Base-by-base conservation (phyloP, 495 filamentous ascomycete genomes). In the Aspergillus biplanus region DNA sequence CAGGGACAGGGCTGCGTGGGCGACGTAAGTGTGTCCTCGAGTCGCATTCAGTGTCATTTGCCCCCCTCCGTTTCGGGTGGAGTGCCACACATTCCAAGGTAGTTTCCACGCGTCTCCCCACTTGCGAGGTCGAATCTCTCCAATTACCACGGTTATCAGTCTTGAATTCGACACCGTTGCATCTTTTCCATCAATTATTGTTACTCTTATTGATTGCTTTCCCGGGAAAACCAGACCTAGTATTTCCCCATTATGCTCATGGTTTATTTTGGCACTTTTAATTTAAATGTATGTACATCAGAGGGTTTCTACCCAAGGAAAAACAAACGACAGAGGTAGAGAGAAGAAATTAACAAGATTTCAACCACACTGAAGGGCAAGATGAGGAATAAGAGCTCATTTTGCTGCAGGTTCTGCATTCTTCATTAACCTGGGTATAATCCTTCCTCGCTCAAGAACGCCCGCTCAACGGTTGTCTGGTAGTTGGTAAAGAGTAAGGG, bases 361-460 rank as follows among this genome's bases (percentile, higher is more conserved):
- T 27, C 21, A 27, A 27, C 21, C 21, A 27, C 21, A 27, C 21
- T 27, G 21, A 27, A 27, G 21, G 21, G 8, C n/a, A 50, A 16
- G 46, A 49, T 16, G 21, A 31, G 47, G 8, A 50, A 50, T 16
- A 5, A 8, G 9, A 31, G n/a, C 21, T 8, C 16, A 50, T 50
- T 9, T 50, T 44, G 47, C 47, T 21, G 21, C 15, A 21, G 15
- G 21, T 5, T 8, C 9, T 31, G 16, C 12, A 31, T 16, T 8
- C 16, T 50, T 0, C n/a, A 50, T 50, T 16, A 50, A 50, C 32
- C 39, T 21, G 44, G 58, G 58, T 53, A 53, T 60, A 34, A 32
- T 60, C 58, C 33, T 60, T 42, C 21, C 48, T 53, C 58, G 47
- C 47, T 53, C 11, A 31, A 60, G 48, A 44, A 52, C 27, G 31